Evolutionary conservation across 2,329 filamentous ascomycete genomes (phyloP).

Genomic region (Exophiala sp.): DNA sequence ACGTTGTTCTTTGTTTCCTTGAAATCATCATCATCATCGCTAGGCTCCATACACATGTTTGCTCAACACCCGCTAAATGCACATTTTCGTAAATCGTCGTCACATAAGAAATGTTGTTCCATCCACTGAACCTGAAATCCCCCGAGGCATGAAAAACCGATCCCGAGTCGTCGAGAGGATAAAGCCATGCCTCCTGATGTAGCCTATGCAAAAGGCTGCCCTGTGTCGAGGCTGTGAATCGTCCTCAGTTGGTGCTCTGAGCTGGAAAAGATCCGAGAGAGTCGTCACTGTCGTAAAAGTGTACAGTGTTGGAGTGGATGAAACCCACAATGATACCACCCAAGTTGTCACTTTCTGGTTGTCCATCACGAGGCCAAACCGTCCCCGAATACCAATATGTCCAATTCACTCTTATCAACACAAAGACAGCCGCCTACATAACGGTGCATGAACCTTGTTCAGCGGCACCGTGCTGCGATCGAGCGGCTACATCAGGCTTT

Average conservation of each 20-base stretch:
- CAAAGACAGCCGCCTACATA: constrained; percentile 30
- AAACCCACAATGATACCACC: constrained; percentile 16
- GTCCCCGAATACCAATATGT: constrained; percentile 11
- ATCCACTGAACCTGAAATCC: constrained; percentile 17
- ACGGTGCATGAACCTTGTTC: constrained; percentile 31
- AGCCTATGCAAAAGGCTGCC: constrained; percentile 25
- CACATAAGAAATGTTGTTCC: constrained; percentile 13
- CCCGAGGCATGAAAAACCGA: constrained; percentile 42
- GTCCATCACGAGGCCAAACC: constrained; percentile 8
- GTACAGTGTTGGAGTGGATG: constrained; percentile 15
- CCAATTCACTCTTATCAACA: constrained; percentile 8
- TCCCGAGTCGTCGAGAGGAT: constrained; percentile 40
- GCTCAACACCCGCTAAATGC: constrained; percentile 21
- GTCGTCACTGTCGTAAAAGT: constrained; percentile 12
- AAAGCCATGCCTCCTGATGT: constrained; percentile 44
- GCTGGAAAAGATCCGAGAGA: constrained; percentile 13
- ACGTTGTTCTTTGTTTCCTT: neutral
- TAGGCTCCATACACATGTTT: constrained; percentile 5
- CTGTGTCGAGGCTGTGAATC: constrained; percentile 17
- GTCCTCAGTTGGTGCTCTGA: constrained; percentile 13
- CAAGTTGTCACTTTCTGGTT: constrained; percentile 15
- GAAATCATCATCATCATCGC: neutral
- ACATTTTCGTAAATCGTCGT: constrained; percentile 21
- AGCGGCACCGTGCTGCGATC: constrained; percentile 30
- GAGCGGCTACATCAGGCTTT: constrained; percentile 41